Evolutionary conservation across 352 stramenopile species (phyloP), one percentile per base, ranked within the genome.

Genomic region (Hyaloperonospora brassicae): DNA sequence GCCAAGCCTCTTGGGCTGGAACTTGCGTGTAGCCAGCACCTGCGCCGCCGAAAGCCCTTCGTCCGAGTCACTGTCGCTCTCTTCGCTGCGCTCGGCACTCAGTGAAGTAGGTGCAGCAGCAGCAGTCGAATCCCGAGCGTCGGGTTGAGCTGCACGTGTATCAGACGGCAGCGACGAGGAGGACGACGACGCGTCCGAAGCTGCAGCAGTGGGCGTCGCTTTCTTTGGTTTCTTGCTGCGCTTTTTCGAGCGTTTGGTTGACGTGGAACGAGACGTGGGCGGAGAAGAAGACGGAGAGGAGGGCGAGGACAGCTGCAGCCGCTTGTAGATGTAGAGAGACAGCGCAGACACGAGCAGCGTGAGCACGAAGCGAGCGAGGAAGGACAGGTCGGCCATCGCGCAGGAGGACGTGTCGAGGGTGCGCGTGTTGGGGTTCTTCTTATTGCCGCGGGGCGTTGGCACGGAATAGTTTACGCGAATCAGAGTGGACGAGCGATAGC

Each of bases 11-110:
- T 70, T 81, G 8, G 73, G 69, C 47, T 83, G 70, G 54, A 92
- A 92, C 41, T 69, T 80, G 40, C 76, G 72, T 9, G 66, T 72
- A 10, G 77, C 61, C 36, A 92, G 47, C 34, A 89, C 59, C 68
- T 92, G 60, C n/a, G 63, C 64, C n/a, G 73, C 81, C 14, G 65
- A 71, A 6, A 76, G 72, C 6, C 73, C 75, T 34, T 82, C 75
- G 48, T 89, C 77, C 35, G 70, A 68, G 34, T 83, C 72, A 59
- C 75, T 72, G 21, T 86, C 72, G 24, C 57, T 70, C 27, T 72
- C 62, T 46, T 62, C 57, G 17, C 73, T 49, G 9, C 44, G 21
- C 6, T 5, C 21, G 7, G 39, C 39, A 21, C 1, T 5, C 22
- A 25, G 5, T 22, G 9, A 23, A 50, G 41, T 54, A 47, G 21